Conservation (phyloP, 495 filamentous ascomycete genomes). For the Penicillium paxilli region DNA sequence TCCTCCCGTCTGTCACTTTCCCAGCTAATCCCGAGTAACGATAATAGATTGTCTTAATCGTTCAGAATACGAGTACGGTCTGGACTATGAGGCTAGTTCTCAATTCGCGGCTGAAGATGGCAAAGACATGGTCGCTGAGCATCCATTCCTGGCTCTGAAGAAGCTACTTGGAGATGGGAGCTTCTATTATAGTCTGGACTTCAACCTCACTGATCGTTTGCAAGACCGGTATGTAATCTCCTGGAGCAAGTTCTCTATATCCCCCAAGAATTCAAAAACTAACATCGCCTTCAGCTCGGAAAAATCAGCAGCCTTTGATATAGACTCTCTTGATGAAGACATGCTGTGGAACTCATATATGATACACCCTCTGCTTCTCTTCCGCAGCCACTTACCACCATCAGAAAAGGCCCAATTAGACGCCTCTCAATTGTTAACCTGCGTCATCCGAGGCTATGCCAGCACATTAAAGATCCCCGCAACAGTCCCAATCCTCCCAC, state of each 20-base stretch:
- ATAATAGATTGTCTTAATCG: slow-evolving; percentile 76
- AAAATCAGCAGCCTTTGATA: slow-evolving; percentile 64
- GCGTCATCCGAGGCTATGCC: slow-evolving; percentile 90
- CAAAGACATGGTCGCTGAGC: slow-evolving; percentile 69
- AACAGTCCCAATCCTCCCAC: slow-evolving; percentile 50
- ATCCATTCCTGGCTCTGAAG: slow-evolving; percentile 85
- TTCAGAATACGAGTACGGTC: slow-evolving; percentile 72
- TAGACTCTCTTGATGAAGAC: slow-evolving; percentile 80
- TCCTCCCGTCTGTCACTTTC: no score
- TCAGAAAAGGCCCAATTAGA: slow-evolving; percentile 76
- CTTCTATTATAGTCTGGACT: slow-evolving; percentile 97
- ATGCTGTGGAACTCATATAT: slow-evolving; percentile 99
- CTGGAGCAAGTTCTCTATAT: no score
- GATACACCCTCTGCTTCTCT: slow-evolving; percentile 87
- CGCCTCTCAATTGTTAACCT: slow-evolving; percentile 83
- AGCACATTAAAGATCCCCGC: slow-evolving; percentile 80
- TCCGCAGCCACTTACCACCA: slow-evolving; percentile 74
- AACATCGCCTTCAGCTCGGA: slow-evolving; percentile 38
- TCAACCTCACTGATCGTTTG: slow-evolving; percentile 90
- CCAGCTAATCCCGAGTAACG: slow-evolving; percentile 1
- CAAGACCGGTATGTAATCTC: slow-evolving; percentile 84
- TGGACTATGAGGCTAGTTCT: slow-evolving; percentile 62
- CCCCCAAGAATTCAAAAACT: no score
- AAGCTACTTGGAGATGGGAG: slow-evolving; percentile 93
- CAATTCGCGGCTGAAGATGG: slow-evolving; percentile 54